Conservation (phyloP, 148 eudicot genomes). For the Silene conica region DNA sequence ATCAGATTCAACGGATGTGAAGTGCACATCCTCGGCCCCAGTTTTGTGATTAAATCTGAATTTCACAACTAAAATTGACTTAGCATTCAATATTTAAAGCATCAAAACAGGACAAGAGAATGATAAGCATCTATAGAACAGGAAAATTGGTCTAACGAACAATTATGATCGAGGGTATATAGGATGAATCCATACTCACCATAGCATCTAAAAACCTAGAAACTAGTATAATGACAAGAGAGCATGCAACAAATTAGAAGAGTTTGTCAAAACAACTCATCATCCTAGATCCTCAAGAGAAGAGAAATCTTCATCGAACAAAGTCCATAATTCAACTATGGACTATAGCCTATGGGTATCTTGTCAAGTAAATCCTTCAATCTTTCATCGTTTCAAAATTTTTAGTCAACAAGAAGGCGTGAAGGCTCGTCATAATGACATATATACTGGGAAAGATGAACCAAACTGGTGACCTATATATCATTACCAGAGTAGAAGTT, state of each 20-base stretch:
- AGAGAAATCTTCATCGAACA: background rate
- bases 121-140: background rate
- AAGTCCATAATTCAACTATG: background rate
- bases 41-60: conserved; percentile 93
- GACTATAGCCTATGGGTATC: background rate
- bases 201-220: background rate
- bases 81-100: background rate
- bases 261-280: background rate
- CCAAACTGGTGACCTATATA: background rate
- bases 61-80: background rate
- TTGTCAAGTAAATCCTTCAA: background rate
- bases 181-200: background rate
- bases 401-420: background rate
- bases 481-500: background rate
- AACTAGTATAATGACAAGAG: background rate
- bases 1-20: conserved; percentile 49
- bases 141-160: background rate
- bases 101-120: background rate
- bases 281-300: background rate
- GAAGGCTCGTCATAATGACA: background rate
- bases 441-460: background rate
- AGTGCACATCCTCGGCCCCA: conserved; percentile 91
- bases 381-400: background rate
- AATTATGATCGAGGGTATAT: background rate
- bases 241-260: background rate